Percentiles rank a stretch among this genome's conserved stretches.
Evolutionary conservation across 768 basidiomycete genomes (phyloP).

Genomic region (Rickenella mellea): DNA sequence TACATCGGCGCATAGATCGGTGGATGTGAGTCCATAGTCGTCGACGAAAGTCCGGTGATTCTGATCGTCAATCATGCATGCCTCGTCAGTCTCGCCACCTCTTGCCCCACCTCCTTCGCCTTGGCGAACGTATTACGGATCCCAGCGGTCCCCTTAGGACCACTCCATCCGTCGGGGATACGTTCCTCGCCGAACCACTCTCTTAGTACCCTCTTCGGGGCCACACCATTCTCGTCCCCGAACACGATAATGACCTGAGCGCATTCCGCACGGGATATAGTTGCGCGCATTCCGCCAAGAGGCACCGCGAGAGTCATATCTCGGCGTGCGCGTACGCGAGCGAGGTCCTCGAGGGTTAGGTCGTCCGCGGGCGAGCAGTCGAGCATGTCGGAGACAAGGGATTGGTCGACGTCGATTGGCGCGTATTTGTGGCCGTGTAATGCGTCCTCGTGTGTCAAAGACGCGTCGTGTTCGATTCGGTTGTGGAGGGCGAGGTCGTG

Average conservation of each 20-base stretch:
- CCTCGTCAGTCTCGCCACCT: too few relatives aligned
- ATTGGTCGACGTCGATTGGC: constrained; percentile 8
- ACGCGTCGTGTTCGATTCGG: constrained; percentile 19
- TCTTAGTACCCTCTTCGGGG: constrained; percentile 3
- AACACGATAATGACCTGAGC: constrained; percentile 51
- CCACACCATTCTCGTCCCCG: constrained; percentile 15
- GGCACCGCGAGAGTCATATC: constrained; percentile 23
- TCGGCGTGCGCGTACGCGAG: constrained; percentile 37
- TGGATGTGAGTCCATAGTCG: too few relatives aligned
- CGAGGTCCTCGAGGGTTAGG: constrained; percentile 32
- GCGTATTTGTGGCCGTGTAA: constrained; percentile 11
- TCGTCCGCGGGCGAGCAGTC: neutral
- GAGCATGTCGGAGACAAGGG: constrained; percentile 10
- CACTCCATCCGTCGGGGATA: constrained; percentile 49
- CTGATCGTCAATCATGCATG: too few relatives aligned
- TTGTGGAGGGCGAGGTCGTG: constrained; percentile 18
- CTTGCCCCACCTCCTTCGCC: neutral
- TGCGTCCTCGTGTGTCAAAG: constrained; percentile 18
- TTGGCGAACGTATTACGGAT: neutral
- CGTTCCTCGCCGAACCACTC: constrained; percentile 54
- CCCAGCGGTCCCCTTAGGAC: neutral
- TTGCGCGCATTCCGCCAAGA: constrained; percentile 35
- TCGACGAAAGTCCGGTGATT: too few relatives aligned
- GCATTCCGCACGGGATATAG: constrained; percentile 49
- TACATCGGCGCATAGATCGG: too few relatives aligned